Percentiles rank a stretch among this genome's conserved stretches.
Evolutionary conservation across 2,329 filamentous ascomycete genomes (phyloP).

Genomic region (Fusarium chlamydosporum): DNA sequence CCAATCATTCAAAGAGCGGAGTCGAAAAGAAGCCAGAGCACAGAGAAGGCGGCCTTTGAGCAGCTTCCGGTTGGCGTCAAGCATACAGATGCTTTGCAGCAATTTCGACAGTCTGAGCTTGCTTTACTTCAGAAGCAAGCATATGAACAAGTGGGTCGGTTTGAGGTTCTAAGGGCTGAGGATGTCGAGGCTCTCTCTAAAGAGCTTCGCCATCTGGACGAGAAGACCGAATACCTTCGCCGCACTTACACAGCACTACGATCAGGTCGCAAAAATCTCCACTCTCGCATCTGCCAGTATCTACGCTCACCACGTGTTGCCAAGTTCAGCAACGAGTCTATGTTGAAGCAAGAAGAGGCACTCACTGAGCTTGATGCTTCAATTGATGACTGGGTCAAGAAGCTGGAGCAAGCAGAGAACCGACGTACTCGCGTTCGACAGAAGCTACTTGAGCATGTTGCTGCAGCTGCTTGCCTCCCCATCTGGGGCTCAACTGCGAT

Average conservation of each 20-base stretch:
- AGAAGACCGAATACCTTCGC: conserved; percentile 82
- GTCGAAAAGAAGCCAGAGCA: conserved; percentile 63
- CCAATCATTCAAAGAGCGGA: conserved; percentile 56
- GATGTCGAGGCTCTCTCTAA: conserved; percentile 77
- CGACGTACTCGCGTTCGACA: conserved; percentile 80
- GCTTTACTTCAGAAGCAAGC: conserved; percentile 71
- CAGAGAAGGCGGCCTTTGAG: conserved; percentile 71
- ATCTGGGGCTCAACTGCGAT: conserved; percentile 48
- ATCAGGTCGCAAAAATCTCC: conserved; percentile 81
- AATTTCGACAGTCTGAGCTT: conserved; percentile 65
- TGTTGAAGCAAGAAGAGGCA: conserved; percentile 85
- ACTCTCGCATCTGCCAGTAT: conserved; percentile 82
- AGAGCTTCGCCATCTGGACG: conserved; percentile 82
- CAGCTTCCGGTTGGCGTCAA: conserved; percentile 71
- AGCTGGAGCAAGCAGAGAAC: conserved; percentile 86
- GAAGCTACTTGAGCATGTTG: conserved; percentile 85
- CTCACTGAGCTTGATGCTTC: conserved; percentile 81
- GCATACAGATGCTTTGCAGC: conserved; percentile 65
- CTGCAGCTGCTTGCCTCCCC: conserved; percentile 74
- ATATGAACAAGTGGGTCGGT: conserved; percentile 71
- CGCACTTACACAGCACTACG: conserved; percentile 82
- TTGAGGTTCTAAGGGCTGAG: conserved; percentile 73
- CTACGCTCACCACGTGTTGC: conserved; percentile 78
- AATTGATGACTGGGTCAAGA: conserved; percentile 84
- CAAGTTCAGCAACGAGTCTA: conserved; percentile 79